Base-by-base conservation (phyloP, 176 grass and related monocot species). In the Musa schizocarpa region DNA sequence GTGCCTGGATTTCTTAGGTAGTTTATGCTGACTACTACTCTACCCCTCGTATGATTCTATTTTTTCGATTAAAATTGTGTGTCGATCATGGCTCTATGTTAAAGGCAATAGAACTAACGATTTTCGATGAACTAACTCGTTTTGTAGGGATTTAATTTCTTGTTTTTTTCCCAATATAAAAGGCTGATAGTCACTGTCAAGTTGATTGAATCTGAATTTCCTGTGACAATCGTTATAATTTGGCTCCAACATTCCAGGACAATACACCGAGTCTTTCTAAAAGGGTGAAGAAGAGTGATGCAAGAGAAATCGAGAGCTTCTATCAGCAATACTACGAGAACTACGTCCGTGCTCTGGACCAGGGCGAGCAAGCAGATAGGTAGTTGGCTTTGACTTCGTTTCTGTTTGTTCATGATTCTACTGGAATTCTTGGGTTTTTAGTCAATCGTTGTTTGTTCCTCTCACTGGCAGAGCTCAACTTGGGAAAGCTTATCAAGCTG, bases 291-390 rank as follows among this genome's bases (percentile, higher is more conserved):
- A 98, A 98, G 74, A 93, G 78, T 16, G 94, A 97, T 58, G 90
- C 94, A 14, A 78, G 88, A 3, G 94, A 93, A 86, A 97, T 93
- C 0, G 90, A 93, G 88, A 98, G 94, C 77, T 98, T 91, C 70
- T 98, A 98, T 76, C 94, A 98, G 64, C 86, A 93, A 67, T 98
- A 93, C 61, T 93, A 98, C 48, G 90, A 98, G 80, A 87, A 98
- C 53, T 98, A 98, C 56, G 94, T 93, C 53, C 88, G 88, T 52
- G 84, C 94, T 58, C 82, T 98, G 6, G 90, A 98, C 84, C 85
- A 85, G 84, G 90, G 86, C 77, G 88, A 90, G 83, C 86, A 98
- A 98, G 94, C 90, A 3, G 94, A 98, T 61, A 80, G 90, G 94
- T 88, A 83, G 75, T 50, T 22, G 22, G 26, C 26, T 11, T 62